Evolutionary conservation across 768 basidiomycete genomes (phyloP).

Genomic region (Kockovaella imperatae): DNA sequence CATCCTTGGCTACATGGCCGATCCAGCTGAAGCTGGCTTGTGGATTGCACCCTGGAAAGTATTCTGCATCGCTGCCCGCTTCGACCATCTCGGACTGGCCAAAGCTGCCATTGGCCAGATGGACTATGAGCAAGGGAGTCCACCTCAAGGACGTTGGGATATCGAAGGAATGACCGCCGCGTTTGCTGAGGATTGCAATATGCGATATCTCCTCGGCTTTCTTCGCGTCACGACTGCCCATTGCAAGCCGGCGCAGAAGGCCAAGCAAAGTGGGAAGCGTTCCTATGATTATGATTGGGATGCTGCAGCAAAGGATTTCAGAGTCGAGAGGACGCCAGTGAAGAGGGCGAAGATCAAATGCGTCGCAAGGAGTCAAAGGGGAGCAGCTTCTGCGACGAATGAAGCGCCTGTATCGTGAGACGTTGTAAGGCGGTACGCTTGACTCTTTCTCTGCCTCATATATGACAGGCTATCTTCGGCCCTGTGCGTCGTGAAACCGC

Average conservation of each 20-base stretch:
- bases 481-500: too few relatives aligned
- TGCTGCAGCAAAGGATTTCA: background rate
- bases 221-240: too few relatives aligned
- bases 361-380: background rate
- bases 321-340: background rate
- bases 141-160: background rate
- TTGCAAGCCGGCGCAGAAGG: too few relatives aligned
- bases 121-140: background rate
- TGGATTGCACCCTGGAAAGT: background rate
- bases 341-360: background rate
- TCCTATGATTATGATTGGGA: background rate
- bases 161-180: background rate
- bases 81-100: background rate
- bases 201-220: background rate
- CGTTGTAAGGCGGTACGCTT: too few relatives aligned
- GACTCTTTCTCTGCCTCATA: too few relatives aligned
- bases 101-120: background rate
- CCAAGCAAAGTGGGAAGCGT: background rate
- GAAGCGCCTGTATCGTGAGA: too few relatives aligned
- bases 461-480: too few relatives aligned
- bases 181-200: background rate
- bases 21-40: background rate
- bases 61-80: background rate
- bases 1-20: background rate
- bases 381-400: background rate